These are phyloP conservation scores for Caryopteris hybrid DNA, from an alignment of 305 asterid genomes.

Conservation along the genomic window DNA sequence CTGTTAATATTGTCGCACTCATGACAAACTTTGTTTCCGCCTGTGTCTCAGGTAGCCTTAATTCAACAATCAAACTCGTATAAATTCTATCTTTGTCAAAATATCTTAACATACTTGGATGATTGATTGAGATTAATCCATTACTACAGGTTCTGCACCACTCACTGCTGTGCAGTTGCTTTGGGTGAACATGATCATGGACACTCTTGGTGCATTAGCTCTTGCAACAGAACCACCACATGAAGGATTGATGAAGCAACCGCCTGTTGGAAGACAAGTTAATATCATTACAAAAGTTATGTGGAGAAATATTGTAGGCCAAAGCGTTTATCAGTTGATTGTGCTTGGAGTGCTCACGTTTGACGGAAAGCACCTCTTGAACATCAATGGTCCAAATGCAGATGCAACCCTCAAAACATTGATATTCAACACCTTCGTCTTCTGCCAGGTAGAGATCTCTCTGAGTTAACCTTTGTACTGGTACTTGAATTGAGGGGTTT, in stretches of 20 bases:
- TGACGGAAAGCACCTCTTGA: constrained; percentile 40
- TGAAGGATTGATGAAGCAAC: constrained; percentile 61
- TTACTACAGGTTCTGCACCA: constrained; percentile 65
- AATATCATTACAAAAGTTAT: constrained; percentile 56
- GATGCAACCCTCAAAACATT: constrained; percentile 47
- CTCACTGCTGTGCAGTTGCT: constrained; percentile 78
- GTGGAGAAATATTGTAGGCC: constrained; percentile 86
- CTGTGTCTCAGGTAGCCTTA: constrained; percentile 47
- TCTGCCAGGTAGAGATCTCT: constrained; percentile 52
- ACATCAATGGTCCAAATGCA: constrained; percentile 38
- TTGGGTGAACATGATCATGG: constrained; percentile 95
- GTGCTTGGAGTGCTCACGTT: constrained; percentile 56
- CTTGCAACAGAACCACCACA: constrained; percentile 86
- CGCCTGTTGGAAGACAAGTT: constrained; percentile 56
- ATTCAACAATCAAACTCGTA: background rate
- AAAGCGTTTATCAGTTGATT: constrained; percentile 58
- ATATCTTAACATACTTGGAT: background rate
- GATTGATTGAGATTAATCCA: background rate
- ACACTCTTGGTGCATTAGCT: constrained; percentile 76
- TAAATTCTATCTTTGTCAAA: background rate
- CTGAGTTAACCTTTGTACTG: background rate
- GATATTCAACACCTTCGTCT: constrained; percentile 78
- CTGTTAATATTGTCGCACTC: constrained; percentile 78
- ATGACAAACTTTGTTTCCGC: constrained; percentile 63
- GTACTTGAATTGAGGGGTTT: background rate